Base-by-base conservation (phyloP, 768 basidiomycete genomes). In the Mycena latifolia region DNA sequence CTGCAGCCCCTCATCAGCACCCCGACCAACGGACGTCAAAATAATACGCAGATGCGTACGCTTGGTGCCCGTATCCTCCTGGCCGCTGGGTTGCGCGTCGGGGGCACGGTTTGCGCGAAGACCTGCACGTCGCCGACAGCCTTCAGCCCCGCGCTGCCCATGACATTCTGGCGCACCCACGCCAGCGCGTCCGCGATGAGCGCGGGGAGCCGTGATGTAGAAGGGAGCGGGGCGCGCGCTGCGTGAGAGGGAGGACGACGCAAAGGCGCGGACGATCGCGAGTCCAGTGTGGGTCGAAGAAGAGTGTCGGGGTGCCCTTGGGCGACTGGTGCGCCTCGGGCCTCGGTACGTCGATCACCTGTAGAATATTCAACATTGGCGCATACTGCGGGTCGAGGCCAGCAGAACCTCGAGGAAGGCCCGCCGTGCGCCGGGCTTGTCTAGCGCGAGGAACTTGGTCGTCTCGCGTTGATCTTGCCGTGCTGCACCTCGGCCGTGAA, bases 271-370 rank as follows among this genome's bases (percentile, higher is more conserved):
- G 7, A 89, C 89, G 72, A 99, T 95, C 0, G 95, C 96, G 52
- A 99, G 88, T n/a, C 98, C 98, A 99, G 75, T 95, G 89, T 0
- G 91, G 90, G 72, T 98, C 96, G 77, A 87, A 98, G 17, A 85
- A 84, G 22, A 98, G 72, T 0, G 64, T 67, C 6, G 86, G 84
- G 67, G 56, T 41, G 57, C 37, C 56, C 52, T 41, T 27, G 65
- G 59, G 55, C 74, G 58, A 48, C 48, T 43, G 54, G 69, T 66
- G 53, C 12, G 43, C 53, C 14, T 27, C 58, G 1, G 76, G 65
- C 47, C 71, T 70, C 6, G 82, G 79, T 24, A 94, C 76, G 55
- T 96, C 93, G 47, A 96, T 75, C 11, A 95, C 85, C 94, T 95
- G 69, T 7, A n/a, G 28, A 9, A 2, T 18, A 6, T 50, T 50